Percentiles rank a stretch among this genome's conserved stretches.
phyloP scores from a whole-genome alignment of 2,329 filamentous ascomycete genomes.

The Phaeophleospora eucalypticola region DNA sequence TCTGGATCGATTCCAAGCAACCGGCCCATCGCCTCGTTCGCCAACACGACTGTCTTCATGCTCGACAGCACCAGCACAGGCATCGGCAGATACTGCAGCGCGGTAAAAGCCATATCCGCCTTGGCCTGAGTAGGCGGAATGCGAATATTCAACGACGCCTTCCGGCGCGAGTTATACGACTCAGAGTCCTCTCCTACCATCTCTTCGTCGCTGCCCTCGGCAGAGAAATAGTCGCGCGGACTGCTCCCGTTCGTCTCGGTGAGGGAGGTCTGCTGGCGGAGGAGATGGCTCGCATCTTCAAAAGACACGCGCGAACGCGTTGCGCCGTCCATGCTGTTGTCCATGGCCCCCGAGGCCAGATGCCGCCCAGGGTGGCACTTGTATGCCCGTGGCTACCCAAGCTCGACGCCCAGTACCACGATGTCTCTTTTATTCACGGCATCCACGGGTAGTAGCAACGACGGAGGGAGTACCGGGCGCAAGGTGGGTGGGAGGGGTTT shows the following conservation, averaged over 20 bases:
- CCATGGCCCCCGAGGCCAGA: neutral
- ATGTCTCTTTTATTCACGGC: neutral
- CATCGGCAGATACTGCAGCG: slow-evolving; percentile 70
- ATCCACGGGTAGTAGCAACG: neutral
- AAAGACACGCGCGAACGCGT: slow-evolving; percentile 9
- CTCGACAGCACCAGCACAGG: slow-evolving; percentile 66
- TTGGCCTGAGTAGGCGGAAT: slow-evolving; percentile 31
- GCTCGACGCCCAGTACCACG: neutral
- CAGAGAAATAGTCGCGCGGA: slow-evolving; percentile 28
- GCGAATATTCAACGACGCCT: slow-evolving; percentile 30
- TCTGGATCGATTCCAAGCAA: slow-evolving; percentile 57
- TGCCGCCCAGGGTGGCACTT: neutral
- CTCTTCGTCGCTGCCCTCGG: slow-evolving; percentile 24
- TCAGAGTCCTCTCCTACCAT: slow-evolving; percentile 14
- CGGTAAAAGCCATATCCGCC: slow-evolving; percentile 54
- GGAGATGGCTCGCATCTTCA: slow-evolving; percentile 1
- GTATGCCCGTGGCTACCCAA: no score
- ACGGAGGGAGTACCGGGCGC: neutral
- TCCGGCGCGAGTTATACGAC: slow-evolving; percentile 19
- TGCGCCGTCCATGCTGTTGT: neutral
- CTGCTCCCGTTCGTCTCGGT: neutral
- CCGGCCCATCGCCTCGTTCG: slow-evolving; percentile 71
- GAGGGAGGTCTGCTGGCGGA: neutral
- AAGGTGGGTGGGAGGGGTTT: neutral
- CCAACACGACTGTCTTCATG: slow-evolving; percentile 65